phyloP scores from a whole-genome alignment of 2,329 filamentous ascomycete genomes.

The Colletotrichum spaethianum region DNA sequence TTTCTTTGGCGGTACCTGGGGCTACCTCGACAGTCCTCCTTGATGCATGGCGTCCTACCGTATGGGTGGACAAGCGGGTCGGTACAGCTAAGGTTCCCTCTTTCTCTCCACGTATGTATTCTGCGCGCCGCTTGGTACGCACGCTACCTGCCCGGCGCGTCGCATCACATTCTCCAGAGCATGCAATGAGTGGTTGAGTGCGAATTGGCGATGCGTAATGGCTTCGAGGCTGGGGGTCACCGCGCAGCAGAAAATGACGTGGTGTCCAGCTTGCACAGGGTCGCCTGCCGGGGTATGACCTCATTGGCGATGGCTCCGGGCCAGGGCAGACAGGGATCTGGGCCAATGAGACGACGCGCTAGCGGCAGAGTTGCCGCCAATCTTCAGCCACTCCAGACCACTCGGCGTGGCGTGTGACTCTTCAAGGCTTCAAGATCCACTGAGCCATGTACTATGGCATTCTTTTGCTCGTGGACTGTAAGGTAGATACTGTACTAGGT shows the following conservation, averaged over 20 bases:
- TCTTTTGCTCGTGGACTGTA: too few species aligned
- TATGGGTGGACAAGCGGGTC: background rate
- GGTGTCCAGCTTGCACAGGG: slow-evolving; percentile 23
- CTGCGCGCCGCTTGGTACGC: background rate
- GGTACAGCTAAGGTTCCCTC: background rate
- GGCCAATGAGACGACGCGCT: slow-evolving; percentile 20
- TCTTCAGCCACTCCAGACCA: slow-evolving; percentile 32
- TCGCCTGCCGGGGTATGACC: slow-evolving; percentile 23
- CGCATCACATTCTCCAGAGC: background rate
- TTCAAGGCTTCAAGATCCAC: too few species aligned
- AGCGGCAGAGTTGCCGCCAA: background rate
- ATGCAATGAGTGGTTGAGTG: background rate
- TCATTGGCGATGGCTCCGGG: slow-evolving; percentile 1
- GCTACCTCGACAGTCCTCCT: background rate
- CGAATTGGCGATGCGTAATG: slow-evolving; percentile 37
- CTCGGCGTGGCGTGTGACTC: slow-evolving; percentile 31
- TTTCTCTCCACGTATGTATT: background rate
- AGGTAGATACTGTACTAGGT: background rate
- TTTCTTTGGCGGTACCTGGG: background rate
- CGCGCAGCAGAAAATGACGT: slow-evolving; percentile 33
- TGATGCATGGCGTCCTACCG: background rate
- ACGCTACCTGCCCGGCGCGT: background rate
- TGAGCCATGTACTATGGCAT: too few species aligned
- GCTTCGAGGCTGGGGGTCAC: slow-evolving; percentile 13
- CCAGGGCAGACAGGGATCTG: background rate